A percentile compares a stretch with the other conserved stretches of the same genome.
phyloP scores from a whole-genome alignment of 2,329 filamentous ascomycete genomes.

The Graphiopsis chlorocephala region DNA sequence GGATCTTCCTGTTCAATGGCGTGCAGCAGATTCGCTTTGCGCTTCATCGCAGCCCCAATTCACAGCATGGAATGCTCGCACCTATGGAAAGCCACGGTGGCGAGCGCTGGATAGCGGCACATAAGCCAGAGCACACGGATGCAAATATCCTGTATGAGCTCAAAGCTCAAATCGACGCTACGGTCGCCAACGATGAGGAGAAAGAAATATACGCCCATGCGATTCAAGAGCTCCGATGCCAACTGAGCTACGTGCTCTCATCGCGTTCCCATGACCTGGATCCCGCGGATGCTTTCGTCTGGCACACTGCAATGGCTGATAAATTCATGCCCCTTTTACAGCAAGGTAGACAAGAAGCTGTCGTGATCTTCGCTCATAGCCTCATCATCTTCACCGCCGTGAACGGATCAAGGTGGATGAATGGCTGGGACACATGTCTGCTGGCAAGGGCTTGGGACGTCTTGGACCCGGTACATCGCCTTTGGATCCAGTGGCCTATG shows the following conservation, averaged over 20 bases:
- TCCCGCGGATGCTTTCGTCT: conserved; percentile 2
- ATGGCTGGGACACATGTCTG: conserved; percentile 8
- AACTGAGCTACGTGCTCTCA: neutral
- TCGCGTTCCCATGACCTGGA: neutral
- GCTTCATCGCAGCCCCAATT: neutral
- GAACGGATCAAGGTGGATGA: neutral
- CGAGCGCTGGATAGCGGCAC: neutral
- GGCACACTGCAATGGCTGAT: conserved; percentile 4
- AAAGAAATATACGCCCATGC: neutral
- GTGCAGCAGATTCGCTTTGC: conserved; percentile 2
- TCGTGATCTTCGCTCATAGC: neutral
- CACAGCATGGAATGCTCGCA: neutral
- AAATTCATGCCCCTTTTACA: neutral
- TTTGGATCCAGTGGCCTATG: conserved; percentile 12
- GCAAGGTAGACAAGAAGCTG: conserved; percentile 4
- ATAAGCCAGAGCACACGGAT: neutral
- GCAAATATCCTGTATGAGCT: neutral
- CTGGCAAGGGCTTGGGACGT: neutral
- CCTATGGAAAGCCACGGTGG: neutral
- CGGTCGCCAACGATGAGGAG: neutral
- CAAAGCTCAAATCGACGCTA: neutral
- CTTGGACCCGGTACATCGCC: neutral
- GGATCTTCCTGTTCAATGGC: conserved; percentile 7
- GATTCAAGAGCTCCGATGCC: neutral
- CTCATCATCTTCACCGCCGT: neutral